A percentile compares a stretch with the other conserved stretches of the same genome.
These are phyloP conservation scores for Coemansia sp. DNA, from an alignment of 192 early-diverging fungal genomes.

Conservation along the genomic window DNA sequence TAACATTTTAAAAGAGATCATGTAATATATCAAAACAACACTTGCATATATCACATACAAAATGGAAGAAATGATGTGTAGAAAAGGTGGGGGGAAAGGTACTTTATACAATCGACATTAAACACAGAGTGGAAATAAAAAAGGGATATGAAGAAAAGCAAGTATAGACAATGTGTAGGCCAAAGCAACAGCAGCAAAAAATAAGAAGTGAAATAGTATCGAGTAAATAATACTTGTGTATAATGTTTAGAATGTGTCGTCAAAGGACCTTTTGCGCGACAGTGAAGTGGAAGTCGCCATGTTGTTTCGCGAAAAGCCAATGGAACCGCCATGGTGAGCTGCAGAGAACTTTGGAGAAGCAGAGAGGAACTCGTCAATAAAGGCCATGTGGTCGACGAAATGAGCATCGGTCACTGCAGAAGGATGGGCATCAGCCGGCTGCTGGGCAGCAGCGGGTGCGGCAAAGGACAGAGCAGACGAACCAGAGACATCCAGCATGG, in stretches of 20 bases:
- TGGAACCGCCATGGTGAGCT: not conserved
- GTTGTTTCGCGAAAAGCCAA: too few species aligned
- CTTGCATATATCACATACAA: too few species aligned
- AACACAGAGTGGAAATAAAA: too few species aligned
- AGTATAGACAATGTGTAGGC: not conserved
- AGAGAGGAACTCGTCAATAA: slow-evolving; percentile 46
- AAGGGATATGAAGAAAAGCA: too few species aligned
- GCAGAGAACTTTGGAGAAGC: slow-evolving; percentile 28
- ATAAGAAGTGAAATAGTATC: not conserved
- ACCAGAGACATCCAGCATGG: slow-evolving; percentile 24
- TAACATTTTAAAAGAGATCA: too few species aligned
- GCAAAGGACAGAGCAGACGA: slow-evolving; percentile 3
- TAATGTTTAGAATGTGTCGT: slow-evolving; percentile 31
- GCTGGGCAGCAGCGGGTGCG: too few species aligned
- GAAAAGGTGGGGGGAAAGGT: too few species aligned
- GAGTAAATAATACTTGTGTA: not conserved
- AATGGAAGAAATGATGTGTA: too few species aligned
- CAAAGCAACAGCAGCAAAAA: not conserved
- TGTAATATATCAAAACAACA: too few species aligned
- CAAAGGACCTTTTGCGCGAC: slow-evolving; percentile 43
- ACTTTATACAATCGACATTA: too few species aligned
- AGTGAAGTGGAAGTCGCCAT: slow-evolving; percentile 1
- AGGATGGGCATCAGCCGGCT: too few species aligned
- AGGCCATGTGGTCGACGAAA: slow-evolving; percentile 41
- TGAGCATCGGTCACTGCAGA: not conserved